Percentiles rank a stretch among this genome's conserved stretches.
Evolutionary conservation across 768 basidiomycete species (phyloP).

Genomic region (Bullera alba): DNA sequence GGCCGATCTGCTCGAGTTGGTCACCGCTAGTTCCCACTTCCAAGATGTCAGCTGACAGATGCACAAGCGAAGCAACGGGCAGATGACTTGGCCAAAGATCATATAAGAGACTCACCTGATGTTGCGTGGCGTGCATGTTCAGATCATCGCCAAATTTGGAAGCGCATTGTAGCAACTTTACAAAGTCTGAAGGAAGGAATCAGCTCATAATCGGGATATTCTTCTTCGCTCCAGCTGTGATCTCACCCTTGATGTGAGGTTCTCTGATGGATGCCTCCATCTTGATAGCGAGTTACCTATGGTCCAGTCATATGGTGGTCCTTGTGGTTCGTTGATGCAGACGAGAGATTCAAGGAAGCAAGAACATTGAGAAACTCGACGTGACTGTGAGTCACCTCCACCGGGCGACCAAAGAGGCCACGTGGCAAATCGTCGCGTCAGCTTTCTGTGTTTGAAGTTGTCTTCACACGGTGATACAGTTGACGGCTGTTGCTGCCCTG

Average conservation of each 20-base stretch:
- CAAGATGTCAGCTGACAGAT: not conserved
- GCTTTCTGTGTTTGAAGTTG: too few relatives aligned
- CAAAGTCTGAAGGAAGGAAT: slow-evolving; percentile 20
- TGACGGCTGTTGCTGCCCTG: too few relatives aligned
- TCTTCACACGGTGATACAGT: not conserved
- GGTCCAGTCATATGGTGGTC: too few relatives aligned
- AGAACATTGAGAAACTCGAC: too few relatives aligned
- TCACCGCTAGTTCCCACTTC: slow-evolving; percentile 42
- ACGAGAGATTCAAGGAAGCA: too few relatives aligned
- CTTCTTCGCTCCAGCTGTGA: not conserved
- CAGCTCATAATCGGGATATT: too few relatives aligned
- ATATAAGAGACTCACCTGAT: slow-evolving; percentile 21
- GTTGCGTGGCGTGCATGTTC: slow-evolving; percentile 33
- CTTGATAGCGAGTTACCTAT: too few relatives aligned
- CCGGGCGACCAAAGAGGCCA: too few relatives aligned
- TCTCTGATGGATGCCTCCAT: slow-evolving; percentile 29
- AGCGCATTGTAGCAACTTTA: slow-evolving; percentile 39
- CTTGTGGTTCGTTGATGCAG: too few relatives aligned
- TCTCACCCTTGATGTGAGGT: slow-evolving; percentile 18
- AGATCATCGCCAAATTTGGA: slow-evolving; percentile 44
- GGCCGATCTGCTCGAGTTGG: slow-evolving; percentile 39
- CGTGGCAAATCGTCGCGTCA: too few relatives aligned
- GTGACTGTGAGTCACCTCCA: too few relatives aligned
- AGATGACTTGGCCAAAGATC: not conserved
- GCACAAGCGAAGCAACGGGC: not conserved